A percentile compares a stretch with the other conserved stretches of the same genome.
Conservation (phyloP, 2,329 filamentous ascomycete genomes). For the Aspergillus ochraceus region DNA sequence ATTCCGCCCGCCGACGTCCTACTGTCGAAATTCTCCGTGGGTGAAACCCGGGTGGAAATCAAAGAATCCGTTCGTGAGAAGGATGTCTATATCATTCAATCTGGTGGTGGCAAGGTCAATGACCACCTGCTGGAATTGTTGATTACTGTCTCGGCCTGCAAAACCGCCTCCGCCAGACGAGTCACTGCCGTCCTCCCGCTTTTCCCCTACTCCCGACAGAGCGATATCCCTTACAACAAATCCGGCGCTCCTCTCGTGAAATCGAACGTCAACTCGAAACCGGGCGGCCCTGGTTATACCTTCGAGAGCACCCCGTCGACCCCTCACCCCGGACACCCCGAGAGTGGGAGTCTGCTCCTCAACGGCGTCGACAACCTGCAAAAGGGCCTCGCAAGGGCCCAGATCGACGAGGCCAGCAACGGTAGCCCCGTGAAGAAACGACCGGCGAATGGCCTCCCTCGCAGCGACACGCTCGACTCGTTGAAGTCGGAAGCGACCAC, state of each 20-base stretch:
- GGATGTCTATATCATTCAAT: conserved; percentile 98
- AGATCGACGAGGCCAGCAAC: conserved; percentile 54
- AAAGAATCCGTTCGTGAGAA: conserved; percentile 95
- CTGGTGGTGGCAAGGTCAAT: conserved; percentile 88
- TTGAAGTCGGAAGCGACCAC: conserved; percentile 25
- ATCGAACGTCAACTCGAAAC: conserved; percentile 47
- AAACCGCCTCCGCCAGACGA: conserved; percentile 84
- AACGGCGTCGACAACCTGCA: conserved; percentile 71
- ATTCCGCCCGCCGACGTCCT: conserved; percentile 82
- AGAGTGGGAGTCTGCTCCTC: conserved; percentile 59
- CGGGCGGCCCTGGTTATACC: conserved; percentile 62
- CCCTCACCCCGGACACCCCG: conserved; percentile 70
- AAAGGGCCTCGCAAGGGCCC: conserved; percentile 70
- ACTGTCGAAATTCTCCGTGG: conserved; percentile 88
- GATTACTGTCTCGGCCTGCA: conserved; percentile 98
- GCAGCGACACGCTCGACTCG: conserved; percentile 41
- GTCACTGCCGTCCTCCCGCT: conserved; percentile 93
- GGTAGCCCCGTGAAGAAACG: conserved; percentile 46
- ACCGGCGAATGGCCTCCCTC: conserved; percentile 41
- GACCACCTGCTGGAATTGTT: conserved; percentile 95
- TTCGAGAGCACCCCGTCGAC: conserved; percentile 92
- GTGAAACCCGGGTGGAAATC: conserved; percentile 93
- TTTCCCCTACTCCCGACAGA: conserved; percentile 95
- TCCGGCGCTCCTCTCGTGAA: conserved; percentile 82
- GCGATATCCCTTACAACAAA: conserved; percentile 97